Evolutionary conservation across 2,329 filamentous ascomycete genomes (phyloP).

Genomic region (Lasiodiplodia theobromae): DNA sequence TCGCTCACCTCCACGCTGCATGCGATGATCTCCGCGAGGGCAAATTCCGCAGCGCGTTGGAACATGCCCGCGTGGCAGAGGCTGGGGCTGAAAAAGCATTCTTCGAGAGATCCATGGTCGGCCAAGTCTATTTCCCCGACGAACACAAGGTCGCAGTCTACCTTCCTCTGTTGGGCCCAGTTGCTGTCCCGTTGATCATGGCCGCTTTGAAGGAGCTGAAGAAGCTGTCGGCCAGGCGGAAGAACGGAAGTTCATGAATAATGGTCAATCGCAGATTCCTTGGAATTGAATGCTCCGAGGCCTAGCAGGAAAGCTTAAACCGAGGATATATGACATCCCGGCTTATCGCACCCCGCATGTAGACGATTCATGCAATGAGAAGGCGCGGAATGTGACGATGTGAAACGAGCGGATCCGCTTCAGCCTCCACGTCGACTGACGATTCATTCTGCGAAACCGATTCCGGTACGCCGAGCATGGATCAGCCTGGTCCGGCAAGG

Average conservation of each 20-base stretch:
- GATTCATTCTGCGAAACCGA: background rate
- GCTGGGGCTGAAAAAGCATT: conserved; percentile 91
- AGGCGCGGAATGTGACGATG: background rate
- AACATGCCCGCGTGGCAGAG: conserved; percentile 84
- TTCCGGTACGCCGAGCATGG: conserved; percentile 10
- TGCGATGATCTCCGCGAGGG: conserved; percentile 73
- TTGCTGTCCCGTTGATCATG: conserved; percentile 89
- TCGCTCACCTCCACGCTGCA: conserved; percentile 77
- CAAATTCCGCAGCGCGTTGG: conserved; percentile 70
- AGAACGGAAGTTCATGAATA: conserved; percentile 10
- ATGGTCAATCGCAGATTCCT: background rate
- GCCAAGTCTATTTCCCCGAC: conserved; percentile 97
- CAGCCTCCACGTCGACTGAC: background rate
- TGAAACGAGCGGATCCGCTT: conserved; percentile 5
- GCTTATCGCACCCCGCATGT: background rate
- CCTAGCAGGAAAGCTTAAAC: background rate
- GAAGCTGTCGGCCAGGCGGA: conserved; percentile 42
- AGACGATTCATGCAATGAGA: background rate
- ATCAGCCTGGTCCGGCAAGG: background rate
- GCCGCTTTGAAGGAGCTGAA: conserved; percentile 82
- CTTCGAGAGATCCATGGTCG: conserved; percentile 99
- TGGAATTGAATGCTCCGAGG: background rate
- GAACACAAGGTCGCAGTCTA: conserved; percentile 99
- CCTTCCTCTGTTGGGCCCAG: conserved; percentile 85
- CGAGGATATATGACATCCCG: background rate